Base-by-base conservation (phyloP, 2,329 filamentous ascomycete species). In the Sporothrix sp. region DNA sequence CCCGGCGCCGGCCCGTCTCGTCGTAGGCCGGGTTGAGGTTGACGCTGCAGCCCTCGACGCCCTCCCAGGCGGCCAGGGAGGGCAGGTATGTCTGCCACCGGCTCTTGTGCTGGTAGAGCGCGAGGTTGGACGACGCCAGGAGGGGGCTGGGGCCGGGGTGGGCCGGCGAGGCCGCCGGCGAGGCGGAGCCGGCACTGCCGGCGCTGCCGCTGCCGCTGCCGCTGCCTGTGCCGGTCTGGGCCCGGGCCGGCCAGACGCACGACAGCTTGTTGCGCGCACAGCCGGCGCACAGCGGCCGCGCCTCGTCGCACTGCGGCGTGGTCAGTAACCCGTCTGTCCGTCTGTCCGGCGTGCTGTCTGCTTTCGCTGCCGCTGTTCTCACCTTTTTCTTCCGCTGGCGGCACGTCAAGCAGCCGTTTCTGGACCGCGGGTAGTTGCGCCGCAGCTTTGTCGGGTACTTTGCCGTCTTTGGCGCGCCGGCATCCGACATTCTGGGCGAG, bases 331-430 rank as follows among this genome's bases (percentile, higher is more conserved):
- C 18, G 5, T 7, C 18, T 23, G 13, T 30, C 39, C 38, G 2
- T 21, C 13, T n/a, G n/a, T n/a, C n/a, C n/a, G n/a, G n/a, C n/a
- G n/a, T n/a, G n/a, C 2, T 27, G n/a, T 42, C 7, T 18, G 4
- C 18, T 21, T 16, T 25, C n/a, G n/a, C n/a, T n/a, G n/a, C n/a
- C n/a, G n/a, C n/a, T n/a, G n/a, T n/a, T n/a, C n/a, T 21, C 30
- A 53, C 55, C 51, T 58, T 58, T 11, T 58, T 58, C 49, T 57
- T 57, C 7, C 57, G 49, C 47, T 56, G 57, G 1, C 57, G 57
- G 21, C 57, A 58, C 1, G 57, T 54, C 30, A 58, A 23, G 30
- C 57, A 58, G 39, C 57, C 57, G 11, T 35, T 52, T 21, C 55
- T 52, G 2, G 57, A 57, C 1, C 57, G 51, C 10, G 57, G 54